Evolutionary conservation across 495 filamentous ascomycete species (phyloP), one percentile per base, ranked within the genome.

Genomic region (Trichoderma orchidacearum): DNA sequence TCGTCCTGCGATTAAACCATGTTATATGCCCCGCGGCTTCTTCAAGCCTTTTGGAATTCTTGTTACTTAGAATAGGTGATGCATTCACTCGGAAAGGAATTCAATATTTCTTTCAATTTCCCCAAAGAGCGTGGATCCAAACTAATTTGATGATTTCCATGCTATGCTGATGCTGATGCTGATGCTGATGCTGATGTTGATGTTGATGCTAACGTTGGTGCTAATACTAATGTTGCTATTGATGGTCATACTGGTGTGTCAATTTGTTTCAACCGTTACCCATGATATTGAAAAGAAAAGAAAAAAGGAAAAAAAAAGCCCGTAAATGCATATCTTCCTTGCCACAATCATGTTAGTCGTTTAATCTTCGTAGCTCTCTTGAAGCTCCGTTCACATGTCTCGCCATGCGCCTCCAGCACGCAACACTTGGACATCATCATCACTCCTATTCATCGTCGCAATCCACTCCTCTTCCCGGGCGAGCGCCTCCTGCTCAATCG

Each of bases 391-490:
- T 27, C 15, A 48, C 21, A 48, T 28, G 2, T 48, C 41, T 9
- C 27, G 23, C 41, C 41, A 48, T 3, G 41, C 41, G 15, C 41
- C 41, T 48, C 18, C 41, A 18, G n/a, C 21, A 15, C 41, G 41
- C 41, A 23, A 25, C 9, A 48, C 2, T 13, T 17, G 18, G 21
- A 36, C 51, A 3, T 61, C 59, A 53, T 63, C 59, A 11, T 64
- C 61, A 18, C 62, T 65, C 25, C 68, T 58, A 57, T 76, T 78
- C 67, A 77, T 72, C 48, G 45, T 56, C 58, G 62, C 66, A 51
- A 80, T 74, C 78, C 78, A 81, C 23, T 60, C 61, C 30, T 65
- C 66, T 63, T 81, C 78, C 18, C 66, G 62, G 13, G 58, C 59
- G 34, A 69, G 62, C 5, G 69, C 72, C 54, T 77, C 75, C 27